Base-by-base conservation (phyloP, 2,329 filamentous ascomycete genomes). In the Cladophialophora psammophila region DNA sequence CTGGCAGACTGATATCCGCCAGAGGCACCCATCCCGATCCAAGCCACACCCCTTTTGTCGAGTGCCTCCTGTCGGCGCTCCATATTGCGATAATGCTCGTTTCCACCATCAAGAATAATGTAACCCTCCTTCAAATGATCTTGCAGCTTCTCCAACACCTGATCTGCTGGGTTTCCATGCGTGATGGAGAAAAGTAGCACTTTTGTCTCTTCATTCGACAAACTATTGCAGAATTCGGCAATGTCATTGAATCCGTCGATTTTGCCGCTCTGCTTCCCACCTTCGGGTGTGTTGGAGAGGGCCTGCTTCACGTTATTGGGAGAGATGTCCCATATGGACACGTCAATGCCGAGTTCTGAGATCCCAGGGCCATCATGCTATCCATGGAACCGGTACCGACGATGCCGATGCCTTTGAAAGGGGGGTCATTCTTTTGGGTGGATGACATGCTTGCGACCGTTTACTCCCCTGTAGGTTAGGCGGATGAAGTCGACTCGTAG, bases 1-100 rank as follows among this genome's bases (percentile, higher is more conserved):
- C 55, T 18, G 18, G 55, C 55, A 5, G 55, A 58, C 34, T 58
- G 55, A 42, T 58, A 58, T 10, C 55, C 55, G 20, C 55, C 55
- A 18, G 55, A 58, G n/a, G 40, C 55, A 10, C 55, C 55, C 55
- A 58, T 58, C 18, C 55, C 55, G 20, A 58, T 58, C 34, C 36
- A 58, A 1, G 18, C 18, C n/a, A 58, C 36, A n/a, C 55, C 55
- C 9, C 26, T 42, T n/a, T 58, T 3, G 9, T 15, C 15, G 18
- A 58, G 55, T 38, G 38, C 20, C 20, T n/a, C n/a, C 55, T 58
- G 55, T 5, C 55, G 55, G 10, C 55, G 34, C 26, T 58, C 55
- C 18, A 34, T 58, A 36, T 58, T 45, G 35, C 34, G 55, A 26
- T 42, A 58, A n/a, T 58, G 34, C 20, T 58, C 55, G 18, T 58